phyloP scores from a whole-genome alignment of 2,329 filamentous ascomycete genomes.

The Endoconidiophora laricicola region DNA sequence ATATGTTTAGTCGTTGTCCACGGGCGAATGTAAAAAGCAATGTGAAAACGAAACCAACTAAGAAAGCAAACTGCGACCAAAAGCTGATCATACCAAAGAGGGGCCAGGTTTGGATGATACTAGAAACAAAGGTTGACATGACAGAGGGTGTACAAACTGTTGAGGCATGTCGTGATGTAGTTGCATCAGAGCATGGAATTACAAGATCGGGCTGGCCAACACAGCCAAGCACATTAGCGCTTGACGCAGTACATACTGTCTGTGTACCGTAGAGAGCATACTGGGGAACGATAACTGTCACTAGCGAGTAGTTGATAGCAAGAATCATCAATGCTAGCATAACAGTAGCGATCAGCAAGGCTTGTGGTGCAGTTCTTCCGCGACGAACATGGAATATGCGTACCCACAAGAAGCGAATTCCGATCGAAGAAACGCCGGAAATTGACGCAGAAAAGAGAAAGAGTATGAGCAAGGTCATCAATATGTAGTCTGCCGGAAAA shows the following conservation, averaged over 20 bases:
- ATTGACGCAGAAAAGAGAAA: conserved; percentile 83
- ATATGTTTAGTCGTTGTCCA: conserved; percentile 59
- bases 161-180: conserved; percentile 51
- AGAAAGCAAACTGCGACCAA: conserved; percentile 89
- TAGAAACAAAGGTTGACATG: conserved; percentile 83
- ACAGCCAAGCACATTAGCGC: conserved; percentile 55
- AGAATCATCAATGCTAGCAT: conserved; percentile 79
- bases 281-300: conserved; percentile 88
- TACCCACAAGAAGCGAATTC: conserved; percentile 93
- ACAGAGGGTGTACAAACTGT: conserved; percentile 82
- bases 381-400: conserved; percentile 81
- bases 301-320: conserved; percentile 81
- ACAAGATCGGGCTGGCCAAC: conserved; percentile 52
- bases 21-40: conserved; percentile 66
- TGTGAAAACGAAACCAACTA: conserved; percentile 67
- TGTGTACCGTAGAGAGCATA: conserved; percentile 91
- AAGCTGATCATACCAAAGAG: conserved; percentile 89
- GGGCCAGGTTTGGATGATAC: conserved; percentile 83
- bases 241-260: conserved; percentile 69
- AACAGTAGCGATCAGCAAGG: conserved; percentile 76
- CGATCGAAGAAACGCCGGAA: conserved; percentile 67
- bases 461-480: conserved; percentile 71
- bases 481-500: conserved; percentile 82
- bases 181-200: conserved; percentile 64
- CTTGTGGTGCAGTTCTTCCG: conserved; percentile 79